phyloP scores from a whole-genome alignment of 2,329 filamentous ascomycete genomes.

The Chrysoporthe cubensis region DNA sequence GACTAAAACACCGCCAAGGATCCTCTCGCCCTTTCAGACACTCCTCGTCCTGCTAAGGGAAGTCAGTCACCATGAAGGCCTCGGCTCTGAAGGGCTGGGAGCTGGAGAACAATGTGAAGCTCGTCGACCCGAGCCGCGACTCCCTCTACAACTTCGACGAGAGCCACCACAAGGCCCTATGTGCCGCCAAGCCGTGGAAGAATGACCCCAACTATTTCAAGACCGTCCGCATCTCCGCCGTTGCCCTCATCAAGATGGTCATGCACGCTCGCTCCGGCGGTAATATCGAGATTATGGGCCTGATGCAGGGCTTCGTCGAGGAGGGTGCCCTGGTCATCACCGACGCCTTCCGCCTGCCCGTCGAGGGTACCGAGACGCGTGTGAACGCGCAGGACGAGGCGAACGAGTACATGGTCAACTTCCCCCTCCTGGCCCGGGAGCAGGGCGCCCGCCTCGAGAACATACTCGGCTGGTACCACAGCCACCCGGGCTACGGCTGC shows the following conservation, averaged over 20 bases:
- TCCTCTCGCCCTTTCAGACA: not conserved
- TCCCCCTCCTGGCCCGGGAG: conserved; percentile 75
- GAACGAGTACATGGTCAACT: conserved; percentile 95
- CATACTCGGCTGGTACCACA: conserved; percentile 97
- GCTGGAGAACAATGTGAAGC: conserved; percentile 81
- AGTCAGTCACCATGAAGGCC: conserved; percentile 25
- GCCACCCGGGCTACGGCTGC: conserved; percentile 95
- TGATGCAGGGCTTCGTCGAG: conserved; percentile 95
- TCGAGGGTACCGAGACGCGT: conserved; percentile 97
- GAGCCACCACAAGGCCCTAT: conserved; percentile 68
- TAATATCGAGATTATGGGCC: conserved; percentile 90
- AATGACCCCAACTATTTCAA: conserved; percentile 87
- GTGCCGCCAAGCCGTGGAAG: conserved; percentile 72
- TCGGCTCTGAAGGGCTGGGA: conserved; percentile 49
- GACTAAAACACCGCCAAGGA: not conserved
- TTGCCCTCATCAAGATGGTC: conserved; percentile 97
- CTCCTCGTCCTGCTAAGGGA: not conserved
- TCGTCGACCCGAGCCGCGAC: conserved; percentile 86
- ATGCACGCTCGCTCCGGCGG: conserved; percentile 98
- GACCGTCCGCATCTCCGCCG: conserved; percentile 87
- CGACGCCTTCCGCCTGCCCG: conserved; percentile 89
- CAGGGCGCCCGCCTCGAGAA: conserved; percentile 78
- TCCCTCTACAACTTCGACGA: conserved; percentile 86
- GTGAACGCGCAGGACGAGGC: conserved; percentile 96
- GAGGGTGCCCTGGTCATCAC: conserved; percentile 88